Percentiles rank a stretch among this genome's conserved stretches.
Evolutionary conservation across 768 basidiomycete genomes (phyloP).

Genomic region (Suillus subalutaceus): DNA sequence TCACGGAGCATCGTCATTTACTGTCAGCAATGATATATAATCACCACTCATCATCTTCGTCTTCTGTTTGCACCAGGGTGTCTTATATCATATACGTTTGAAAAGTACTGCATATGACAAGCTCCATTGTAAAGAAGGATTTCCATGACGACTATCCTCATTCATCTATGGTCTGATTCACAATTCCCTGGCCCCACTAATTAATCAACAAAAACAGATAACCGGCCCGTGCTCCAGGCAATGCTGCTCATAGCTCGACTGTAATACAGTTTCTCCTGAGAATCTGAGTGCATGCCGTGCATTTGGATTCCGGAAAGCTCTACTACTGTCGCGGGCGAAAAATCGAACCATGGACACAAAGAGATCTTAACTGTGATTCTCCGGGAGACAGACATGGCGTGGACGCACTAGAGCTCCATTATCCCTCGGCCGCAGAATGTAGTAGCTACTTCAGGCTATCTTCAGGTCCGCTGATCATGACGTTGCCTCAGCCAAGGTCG

Average conservation of each 20-base stretch:
- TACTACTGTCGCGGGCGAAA: not conserved
- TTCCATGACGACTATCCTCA: not conserved
- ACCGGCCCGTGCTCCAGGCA: not conserved
- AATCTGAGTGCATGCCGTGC: not conserved
- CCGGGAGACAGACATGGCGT: not conserved
- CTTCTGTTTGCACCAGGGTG: not conserved
- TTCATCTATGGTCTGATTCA: not conserved
- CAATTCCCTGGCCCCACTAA: not conserved
- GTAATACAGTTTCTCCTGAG: not conserved
- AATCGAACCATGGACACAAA: not conserved
- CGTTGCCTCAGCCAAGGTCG: not conserved
- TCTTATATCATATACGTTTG: not conserved
- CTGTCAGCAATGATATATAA: not conserved
- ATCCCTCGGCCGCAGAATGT: not conserved
- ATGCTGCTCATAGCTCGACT: not conserved
- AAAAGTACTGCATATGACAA: not conserved
- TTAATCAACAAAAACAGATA: not conserved
- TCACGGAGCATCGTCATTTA: not conserved
- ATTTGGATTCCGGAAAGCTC: not conserved
- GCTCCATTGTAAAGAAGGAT: not conserved
- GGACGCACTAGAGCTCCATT: not conserved
- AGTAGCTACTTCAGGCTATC: constrained; percentile 1
- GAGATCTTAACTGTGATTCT: not conserved
- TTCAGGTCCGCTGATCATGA: constrained; percentile 15
- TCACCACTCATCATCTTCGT: not conserved